Evolutionary conservation across 306 rosid genomes (phyloP), one percentile per base, ranked within the genome.

Genomic region (Cicer judaicum): DNA sequence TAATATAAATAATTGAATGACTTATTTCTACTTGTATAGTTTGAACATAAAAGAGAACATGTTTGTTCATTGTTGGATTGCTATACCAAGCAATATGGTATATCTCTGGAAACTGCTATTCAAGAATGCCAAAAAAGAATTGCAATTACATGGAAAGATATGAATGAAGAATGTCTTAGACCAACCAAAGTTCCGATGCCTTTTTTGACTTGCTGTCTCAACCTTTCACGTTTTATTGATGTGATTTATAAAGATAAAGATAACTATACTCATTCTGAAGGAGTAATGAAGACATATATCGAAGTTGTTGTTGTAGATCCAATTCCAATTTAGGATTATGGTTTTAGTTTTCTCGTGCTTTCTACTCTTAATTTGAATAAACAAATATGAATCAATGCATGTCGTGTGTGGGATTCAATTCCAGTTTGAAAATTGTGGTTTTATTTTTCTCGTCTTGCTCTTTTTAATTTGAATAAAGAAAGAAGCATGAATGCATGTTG

Each of bases 131-230:
- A 8, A 0, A 78, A 59, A 57, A 71, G 44, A 64, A 11, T 52
- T 14, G 15, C 1, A 0, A 60, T 72, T 48, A 66, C 75, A 0
- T 84, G 82, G 91, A 81, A 84, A 78, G 86, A 84, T 18, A 81
- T 84, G 36, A 78, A 82, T 12, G 82, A 80, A 13, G 81, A 59
- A 24, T 61, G 10, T 15, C 71, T 78, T 10, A 24, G 64, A 43
- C 77, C 72, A 61, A 49, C 76, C 19, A 16, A 14, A 47, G 72
- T 70, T 43, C 48, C 57, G 11, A 61, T 43, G 72, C 47, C 64
- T 10, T 70, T 70, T 50, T 8, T 78, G 0, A 47, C 46, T 7
- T 47, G 64, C 4, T 0, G 7, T 69, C 46, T 78, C 46, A 78
- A 78, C 38, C 10, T 78, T 0, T 15, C 70, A 4, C 71, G 71